phyloP scores from a whole-genome alignment of 257 asterid genomes.

The Solanum dulcamara region DNA sequence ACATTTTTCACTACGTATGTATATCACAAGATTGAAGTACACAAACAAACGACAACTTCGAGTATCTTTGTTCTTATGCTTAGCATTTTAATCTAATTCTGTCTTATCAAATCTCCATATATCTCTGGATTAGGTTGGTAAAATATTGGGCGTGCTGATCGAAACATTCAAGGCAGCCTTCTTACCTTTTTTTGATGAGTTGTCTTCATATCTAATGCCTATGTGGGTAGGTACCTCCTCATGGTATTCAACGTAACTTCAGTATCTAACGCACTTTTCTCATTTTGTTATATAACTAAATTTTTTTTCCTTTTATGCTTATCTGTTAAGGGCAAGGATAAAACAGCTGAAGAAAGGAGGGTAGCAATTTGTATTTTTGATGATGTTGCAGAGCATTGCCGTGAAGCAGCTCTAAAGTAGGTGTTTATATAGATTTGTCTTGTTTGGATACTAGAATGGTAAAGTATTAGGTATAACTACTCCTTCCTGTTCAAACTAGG shows the following conservation, averaged over 20 bases:
- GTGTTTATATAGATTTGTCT: neutral
- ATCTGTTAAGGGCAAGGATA: neutral
- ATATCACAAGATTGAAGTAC: neutral
- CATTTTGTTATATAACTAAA: neutral
- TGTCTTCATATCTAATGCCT: slow-evolving; percentile 77
- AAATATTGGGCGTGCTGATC: slow-evolving; percentile 13
- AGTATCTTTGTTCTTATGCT: neutral
- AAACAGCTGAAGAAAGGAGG: slow-evolving; percentile 88
- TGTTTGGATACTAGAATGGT: neutral
- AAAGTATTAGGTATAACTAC: neutral
- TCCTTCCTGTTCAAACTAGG: slow-evolving; percentile 26
- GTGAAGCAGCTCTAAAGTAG: slow-evolving; percentile 73
- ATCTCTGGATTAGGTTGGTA: slow-evolving; percentile 57
- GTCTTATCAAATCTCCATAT: neutral
- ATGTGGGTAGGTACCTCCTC: slow-evolving; percentile 79
- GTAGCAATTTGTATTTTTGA: slow-evolving; percentile 87
- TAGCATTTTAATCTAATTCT: neutral
- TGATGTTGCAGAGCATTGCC: slow-evolving; percentile 93
- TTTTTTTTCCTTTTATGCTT: neutral
- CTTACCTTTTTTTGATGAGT: slow-evolving; percentile 88
- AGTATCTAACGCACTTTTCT: neutral
- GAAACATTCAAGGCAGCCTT: slow-evolving; percentile 71
- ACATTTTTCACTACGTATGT: slow-evolving; percentile 82
- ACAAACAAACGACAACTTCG: neutral
- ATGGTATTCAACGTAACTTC: neutral